Evolutionary conservation across 352 stramenopile genomes (phyloP).

Genomic region (Phytophthora citricola): DNA sequence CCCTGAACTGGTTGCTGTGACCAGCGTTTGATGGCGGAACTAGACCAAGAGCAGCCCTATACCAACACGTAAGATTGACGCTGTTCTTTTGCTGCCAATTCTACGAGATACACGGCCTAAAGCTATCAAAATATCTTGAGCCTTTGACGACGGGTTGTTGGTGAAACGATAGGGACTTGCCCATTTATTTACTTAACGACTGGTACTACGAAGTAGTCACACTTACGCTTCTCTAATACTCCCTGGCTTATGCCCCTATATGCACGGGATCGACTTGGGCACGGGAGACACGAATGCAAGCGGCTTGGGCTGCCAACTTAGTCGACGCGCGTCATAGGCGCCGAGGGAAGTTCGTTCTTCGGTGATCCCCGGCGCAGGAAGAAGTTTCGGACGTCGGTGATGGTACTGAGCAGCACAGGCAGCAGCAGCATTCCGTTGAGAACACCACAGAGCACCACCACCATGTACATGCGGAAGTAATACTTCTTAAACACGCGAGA

Average conservation of each 20-base stretch:
- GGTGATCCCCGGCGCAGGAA: conserved; percentile 37
- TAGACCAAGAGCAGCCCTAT: not conserved
- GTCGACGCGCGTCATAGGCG: conserved; percentile 39
- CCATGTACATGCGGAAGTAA: conserved; percentile 93
- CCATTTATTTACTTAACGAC: conserved; percentile 32
- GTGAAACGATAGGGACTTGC: conserved; percentile 2
- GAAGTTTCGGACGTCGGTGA: conserved; percentile 55
- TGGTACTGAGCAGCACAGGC: conserved; percentile 65
- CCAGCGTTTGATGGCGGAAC: conserved; percentile 22
- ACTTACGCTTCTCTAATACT: conserved; percentile 30
- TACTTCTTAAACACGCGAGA: conserved; percentile 91
- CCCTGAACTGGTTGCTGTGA: conserved; percentile 35
- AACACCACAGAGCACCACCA: conserved; percentile 82
- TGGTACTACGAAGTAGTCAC: conserved; percentile 33
- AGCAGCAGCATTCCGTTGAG: conserved; percentile 81
- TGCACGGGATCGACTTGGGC: conserved; percentile 21
- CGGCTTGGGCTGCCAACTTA: conserved; percentile 20
- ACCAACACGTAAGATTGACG: too few relatives aligned
- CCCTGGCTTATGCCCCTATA: conserved; percentile 19
- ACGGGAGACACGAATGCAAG: conserved; percentile 15
- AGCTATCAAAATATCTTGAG: too few relatives aligned
- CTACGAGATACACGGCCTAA: too few relatives aligned
- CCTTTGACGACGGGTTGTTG: not conserved
- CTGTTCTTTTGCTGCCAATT: too few relatives aligned
- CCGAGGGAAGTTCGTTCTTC: conserved; percentile 30